Base-by-base conservation (phyloP, 2,329 filamentous ascomycete species). In the Colletotrichum tofieldiae region DNA sequence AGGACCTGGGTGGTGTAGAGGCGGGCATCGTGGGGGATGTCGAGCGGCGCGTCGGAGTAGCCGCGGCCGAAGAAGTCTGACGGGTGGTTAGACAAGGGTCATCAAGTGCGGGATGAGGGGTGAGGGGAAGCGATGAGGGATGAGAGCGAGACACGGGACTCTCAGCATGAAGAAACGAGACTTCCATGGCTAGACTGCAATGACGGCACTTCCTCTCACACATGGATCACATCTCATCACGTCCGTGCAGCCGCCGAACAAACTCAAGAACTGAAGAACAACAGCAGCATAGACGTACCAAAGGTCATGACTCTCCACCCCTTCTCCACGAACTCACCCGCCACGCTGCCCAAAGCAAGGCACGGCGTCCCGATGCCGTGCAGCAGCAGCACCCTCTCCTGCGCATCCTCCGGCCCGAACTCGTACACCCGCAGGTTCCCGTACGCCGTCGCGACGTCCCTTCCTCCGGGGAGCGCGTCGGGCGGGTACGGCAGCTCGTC, bases 301-400 rank as follows among this genome's bases (percentile, higher is more conserved):
- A 96, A 94, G 1, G 96, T 83, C 88, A 97, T 92, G 2, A 97
- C 94, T 73, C 94, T 87, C 79, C 89, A 95, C 1, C 93, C 93
- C 67, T 85, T 86, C 8, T 84, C 82, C 0, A 89, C 93, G 63
- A 97, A 85, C 64, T 86, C 88, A 78, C 90, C 85, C 18, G 92
- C 93, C 45, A 96, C 79, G 52, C 89, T 86, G 2, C 90, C 91
- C 23, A 96, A 82, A 0, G 93, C 88, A 59, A 95, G 84, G 73
- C 91, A 91, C 0, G 94, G 94, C 7, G 94, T 96, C 61, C 91
- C 93, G 77, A 96, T 95, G 6, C 94, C 94, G 80, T 96, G 94
- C 20, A 97, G 82, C 35, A 97, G 83, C 18, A 97, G 83, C 1
- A 96, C 90, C 77, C 92, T 94, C 37, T 90, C 87, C 1, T 93